Evolutionary conservation across 2,329 filamentous ascomycete species (phyloP), one percentile per base, ranked within the genome.

Genomic region (Penicillium oxalicum): DNA sequence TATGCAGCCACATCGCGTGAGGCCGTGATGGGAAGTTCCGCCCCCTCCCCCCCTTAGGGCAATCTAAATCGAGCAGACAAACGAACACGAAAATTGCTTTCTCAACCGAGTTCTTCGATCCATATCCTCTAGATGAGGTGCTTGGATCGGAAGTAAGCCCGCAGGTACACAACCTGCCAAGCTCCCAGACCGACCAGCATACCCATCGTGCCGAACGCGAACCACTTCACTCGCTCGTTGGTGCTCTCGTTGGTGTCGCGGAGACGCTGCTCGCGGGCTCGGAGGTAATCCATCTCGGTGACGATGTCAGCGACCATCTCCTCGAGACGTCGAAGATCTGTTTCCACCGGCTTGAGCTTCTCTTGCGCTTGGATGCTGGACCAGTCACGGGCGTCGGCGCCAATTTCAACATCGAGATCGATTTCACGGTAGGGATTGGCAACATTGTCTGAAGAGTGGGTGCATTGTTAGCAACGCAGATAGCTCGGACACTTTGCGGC

Each of bases 231-330:
- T 51, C 93, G 83, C 74, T 87, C 93, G 75, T 98, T 98, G 58
- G 93, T 98, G 78, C 91, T 97, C 84, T 98, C 93, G 73, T 98
- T 98, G 61, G 93, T 98, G 75, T 98, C 91, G 69, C 93, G 81
- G 62, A 98, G 80, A 77, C 89, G 95, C 81, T 95, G 90, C 78
- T 98, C 93, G 62, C 93, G 82, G 35, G 72, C 63, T 58, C 93
- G 82, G 62, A 98, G 81, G 74, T 97, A 98, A 57, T 97, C 91
- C 91, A 98, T 95, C 79, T 97, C 91, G 55, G 73, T 73, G 42
- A 96, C 91, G 56, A 97, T 83, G 75, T 97, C 91, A 57, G 77
- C 79, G 35, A 95, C 87, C 67, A 91, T 80, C 74, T 96, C 93
- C 70, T 95, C 90, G 65, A 97, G 87, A 60, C 90, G 84, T 64